phyloP scores from a whole-genome alignment of 371 early-diverging fungal species.

The Syncephalastrum racemosum region DNA sequence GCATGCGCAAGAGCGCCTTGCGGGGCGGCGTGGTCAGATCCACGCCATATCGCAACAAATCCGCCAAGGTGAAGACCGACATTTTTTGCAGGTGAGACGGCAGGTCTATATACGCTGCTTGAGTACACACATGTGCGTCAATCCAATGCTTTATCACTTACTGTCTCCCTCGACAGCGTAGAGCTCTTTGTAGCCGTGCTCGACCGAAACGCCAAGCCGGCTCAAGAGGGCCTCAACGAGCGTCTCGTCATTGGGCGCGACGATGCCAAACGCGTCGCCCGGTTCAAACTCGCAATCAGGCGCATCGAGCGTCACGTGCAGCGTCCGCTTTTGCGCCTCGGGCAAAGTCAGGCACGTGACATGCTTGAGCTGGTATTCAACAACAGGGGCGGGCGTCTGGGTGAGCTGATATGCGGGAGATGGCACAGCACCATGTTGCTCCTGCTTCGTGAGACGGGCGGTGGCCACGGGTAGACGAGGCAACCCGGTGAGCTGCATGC shows the following conservation, averaged over 20 bases:
- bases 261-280: conserved; percentile 87
- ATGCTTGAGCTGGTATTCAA: conserved; percentile 44
- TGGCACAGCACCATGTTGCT: conserved; percentile 2
- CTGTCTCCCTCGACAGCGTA: conserved; percentile 41
- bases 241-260: conserved; percentile 72
- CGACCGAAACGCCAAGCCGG: conserved; percentile 34
- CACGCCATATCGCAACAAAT: conserved; percentile 68
- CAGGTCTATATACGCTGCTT: conserved; percentile 28
- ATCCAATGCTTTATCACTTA: conserved; percentile 11
- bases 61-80: conserved; percentile 45
- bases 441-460: conserved; percentile 31
- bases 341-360: conserved; percentile 54
- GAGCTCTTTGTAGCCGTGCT: conserved; percentile 35
- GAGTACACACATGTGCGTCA: neutral
- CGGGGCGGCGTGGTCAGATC: conserved; percentile 74
- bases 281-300: conserved; percentile 62
- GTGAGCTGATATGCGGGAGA: conserved; percentile 14
- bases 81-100: conserved; percentile 66
- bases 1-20: conserved; percentile 77
- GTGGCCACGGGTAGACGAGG: conserved; percentile 61
- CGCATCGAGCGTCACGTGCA: conserved; percentile 69
- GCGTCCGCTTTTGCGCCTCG: conserved; percentile 73
- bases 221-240: conserved; percentile 57
- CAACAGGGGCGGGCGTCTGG: conserved; percentile 43
- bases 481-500: conserved; percentile 62